Percentiles rank a stretch among this genome's conserved stretches.
Conservation (phyloP, 495 filamentous ascomycete species). For the Filosporella fistucella region DNA sequence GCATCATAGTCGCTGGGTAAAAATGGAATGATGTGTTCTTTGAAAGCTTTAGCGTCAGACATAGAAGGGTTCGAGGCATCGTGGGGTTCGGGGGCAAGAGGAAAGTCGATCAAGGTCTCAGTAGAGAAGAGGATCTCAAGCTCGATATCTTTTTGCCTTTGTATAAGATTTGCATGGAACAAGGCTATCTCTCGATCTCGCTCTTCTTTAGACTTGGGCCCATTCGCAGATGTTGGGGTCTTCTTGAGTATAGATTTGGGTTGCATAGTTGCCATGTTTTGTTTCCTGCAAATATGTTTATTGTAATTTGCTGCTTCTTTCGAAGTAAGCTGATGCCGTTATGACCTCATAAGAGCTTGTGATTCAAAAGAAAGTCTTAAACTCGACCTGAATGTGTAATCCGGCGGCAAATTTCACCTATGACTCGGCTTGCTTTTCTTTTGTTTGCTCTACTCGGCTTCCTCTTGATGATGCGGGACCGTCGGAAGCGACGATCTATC, state of each 20-base stretch:
- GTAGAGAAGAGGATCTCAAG: constrained; percentile 63
- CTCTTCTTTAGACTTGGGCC: constrained; percentile 28
- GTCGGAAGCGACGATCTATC: constrained; percentile 9
- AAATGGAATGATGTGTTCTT: constrained; percentile 59
- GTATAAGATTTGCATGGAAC: constrained; percentile 74
- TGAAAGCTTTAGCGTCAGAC: constrained; percentile 52
- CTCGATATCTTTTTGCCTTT: constrained; percentile 71
- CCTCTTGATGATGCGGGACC: background rate
- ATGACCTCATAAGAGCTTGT: too few relatives aligned
- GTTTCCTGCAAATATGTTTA: constrained; percentile 1
- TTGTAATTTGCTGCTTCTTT: too few relatives aligned
- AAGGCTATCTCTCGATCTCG: constrained; percentile 53
- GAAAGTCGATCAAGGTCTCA: constrained; percentile 60
- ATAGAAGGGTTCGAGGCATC: constrained; percentile 55
- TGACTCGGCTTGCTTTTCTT: too few relatives aligned
- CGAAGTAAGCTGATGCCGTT: too few relatives aligned
- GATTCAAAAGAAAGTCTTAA: background rate
- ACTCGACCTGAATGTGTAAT: background rate
- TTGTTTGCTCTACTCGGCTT: background rate
- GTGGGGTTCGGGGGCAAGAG: constrained; percentile 37
- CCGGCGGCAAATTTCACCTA: background rate
- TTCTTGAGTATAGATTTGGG: constrained; percentile 30
- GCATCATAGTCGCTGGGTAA: constrained; percentile 83
- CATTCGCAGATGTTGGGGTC: constrained; percentile 21
- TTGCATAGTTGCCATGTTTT: constrained; percentile 20